phyloP scores from a whole-genome alignment of 768 basidiomycete genomes.

The Pisolithus tinctorius region DNA sequence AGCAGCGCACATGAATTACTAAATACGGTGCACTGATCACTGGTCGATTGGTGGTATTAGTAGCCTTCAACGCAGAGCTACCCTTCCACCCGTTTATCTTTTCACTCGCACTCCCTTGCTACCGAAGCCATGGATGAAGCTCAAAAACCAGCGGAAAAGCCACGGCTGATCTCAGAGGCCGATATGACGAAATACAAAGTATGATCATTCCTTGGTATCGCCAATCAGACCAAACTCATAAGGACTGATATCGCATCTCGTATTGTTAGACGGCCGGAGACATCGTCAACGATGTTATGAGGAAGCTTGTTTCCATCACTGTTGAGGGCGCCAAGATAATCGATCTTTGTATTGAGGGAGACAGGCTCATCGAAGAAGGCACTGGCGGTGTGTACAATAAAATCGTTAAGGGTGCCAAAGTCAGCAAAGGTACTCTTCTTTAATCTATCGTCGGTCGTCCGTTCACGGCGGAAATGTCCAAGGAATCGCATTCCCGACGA shows the following conservation, averaged over 20 bases:
- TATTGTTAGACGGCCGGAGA: constrained; percentile 74
- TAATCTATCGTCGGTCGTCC: neutral
- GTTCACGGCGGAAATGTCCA: constrained; percentile 5
- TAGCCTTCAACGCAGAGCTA: neutral
- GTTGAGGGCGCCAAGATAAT: constrained; percentile 81
- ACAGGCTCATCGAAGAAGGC: constrained; percentile 86
- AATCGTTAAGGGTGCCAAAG: constrained; percentile 79
- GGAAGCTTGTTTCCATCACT: constrained; percentile 71
- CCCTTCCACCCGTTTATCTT: constrained; percentile 3
- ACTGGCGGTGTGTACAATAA: constrained; percentile 88
- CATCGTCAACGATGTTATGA: constrained; percentile 78
- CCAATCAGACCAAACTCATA: constrained; percentile 12
- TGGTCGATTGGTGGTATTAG: neutral
- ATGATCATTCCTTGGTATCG: constrained; percentile 6
- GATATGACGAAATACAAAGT: constrained; percentile 91
- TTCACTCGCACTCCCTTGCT: constrained; percentile 1
- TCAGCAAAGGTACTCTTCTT: constrained; percentile 63
- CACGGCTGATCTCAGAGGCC: constrained; percentile 52
- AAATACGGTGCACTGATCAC: constrained; percentile 18
- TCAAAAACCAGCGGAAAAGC: constrained; percentile 41
- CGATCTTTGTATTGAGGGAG: constrained; percentile 89
- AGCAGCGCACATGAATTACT: constrained; percentile 8
- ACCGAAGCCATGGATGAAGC: constrained; percentile 51
- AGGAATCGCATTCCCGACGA: constrained; percentile 95
- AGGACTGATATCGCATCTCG: constrained; percentile 5